Evolutionary conservation across 2,329 filamentous ascomycete genomes (phyloP), one percentile per base, ranked within the genome.

Genomic region (Graphiopsis chlorocephala): DNA sequence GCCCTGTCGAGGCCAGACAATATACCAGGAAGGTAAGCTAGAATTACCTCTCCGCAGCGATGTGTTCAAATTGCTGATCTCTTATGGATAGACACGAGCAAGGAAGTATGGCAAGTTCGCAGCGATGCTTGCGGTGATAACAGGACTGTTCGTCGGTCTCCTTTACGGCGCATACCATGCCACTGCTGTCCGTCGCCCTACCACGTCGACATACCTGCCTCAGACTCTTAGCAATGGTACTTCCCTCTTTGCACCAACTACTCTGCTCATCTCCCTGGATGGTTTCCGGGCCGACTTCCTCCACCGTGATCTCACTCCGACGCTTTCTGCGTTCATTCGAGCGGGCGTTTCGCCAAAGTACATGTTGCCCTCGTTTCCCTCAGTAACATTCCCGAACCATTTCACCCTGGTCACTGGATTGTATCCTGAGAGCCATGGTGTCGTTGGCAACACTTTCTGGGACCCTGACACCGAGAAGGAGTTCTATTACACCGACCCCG

Each of bases 221-320:
- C 66, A 63, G 65, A 74, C 74, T 11, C 74, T 86, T 26, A 88
- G 83, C 17, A 99, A 99, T 76, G 95, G 95, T 62, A 96, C 93
- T 0, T 90, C 93, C 1, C 80, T 92, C 4, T 99, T 98, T 75
- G 90, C 88, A 11, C 93, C 93, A 0, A 99, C 95, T 0, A 97
- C 95, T 1, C 90, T 99, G 65, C 83, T 98, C 62, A 91, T 99
- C 74, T 97, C 93, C 53, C 84, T 99, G 20, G 95, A 99, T 77
- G 95, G 95, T 3, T 98, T 99, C 80, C 89, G 95, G 17, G 94
- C 95, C 23, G 95, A 98, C 75, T 98, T 97, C 73, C 82, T 99
- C 47, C 86, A 90, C 68, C 88, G 93, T 15, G 90, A 89, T 0
- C 79, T 98, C 33, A 97, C 94, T 1, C 95, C 94, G 0, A 88